Conservation (phyloP, 2,329 filamentous ascomycete species). For the Tolypocladium album region DNA sequence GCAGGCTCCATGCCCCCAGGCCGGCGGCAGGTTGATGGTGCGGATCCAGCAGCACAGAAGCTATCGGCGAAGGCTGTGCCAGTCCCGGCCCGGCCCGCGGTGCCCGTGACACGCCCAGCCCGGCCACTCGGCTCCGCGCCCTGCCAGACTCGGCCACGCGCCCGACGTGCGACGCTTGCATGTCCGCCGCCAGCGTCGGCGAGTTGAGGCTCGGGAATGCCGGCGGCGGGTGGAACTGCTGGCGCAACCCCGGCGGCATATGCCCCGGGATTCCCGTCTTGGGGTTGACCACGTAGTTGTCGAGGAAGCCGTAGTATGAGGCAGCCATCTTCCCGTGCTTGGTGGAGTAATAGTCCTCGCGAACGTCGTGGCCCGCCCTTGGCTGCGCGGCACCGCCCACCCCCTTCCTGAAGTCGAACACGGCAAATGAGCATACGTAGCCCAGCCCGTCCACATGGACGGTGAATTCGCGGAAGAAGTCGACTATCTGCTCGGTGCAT, state of each 20-base stretch:
- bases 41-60: slow-evolving; percentile 63
- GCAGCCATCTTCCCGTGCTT: slow-evolving; percentile 99
- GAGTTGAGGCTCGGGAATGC: slow-evolving; percentile 62
- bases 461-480: slow-evolving; percentile 97
- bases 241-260: slow-evolving; percentile 39
- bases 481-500: slow-evolving; percentile 85
- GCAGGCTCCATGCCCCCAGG: slow-evolving; percentile 32
- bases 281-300: slow-evolving; percentile 75
- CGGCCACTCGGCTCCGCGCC: slow-evolving; percentile 28
- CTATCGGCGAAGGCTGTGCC: slow-evolving; percentile 53
- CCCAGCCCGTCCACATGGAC: slow-evolving; percentile 93
- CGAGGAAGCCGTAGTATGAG: slow-evolving; percentile 88
- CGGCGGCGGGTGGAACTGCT: slow-evolving; percentile 63
- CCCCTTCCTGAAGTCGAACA: slow-evolving; percentile 91
- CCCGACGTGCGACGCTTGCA: slow-evolving; percentile 36
- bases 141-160: slow-evolving; percentile 32
- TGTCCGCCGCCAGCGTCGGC: slow-evolving; percentile 44
- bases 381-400: slow-evolving; percentile 33
- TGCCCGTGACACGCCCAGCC: slow-evolving; percentile 9
- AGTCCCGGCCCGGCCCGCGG: slow-evolving; percentile 25
- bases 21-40: slow-evolving; percentile 56
- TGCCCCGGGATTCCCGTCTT: slow-evolving; percentile 55
- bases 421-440: slow-evolving; percentile 93
- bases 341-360: slow-evolving; percentile 87
- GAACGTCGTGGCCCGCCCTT: slow-evolving; percentile 46